These are phyloP conservation scores for Corylus heterophylla DNA, from an alignment of 306 rosid genomes.

Conservation along the genomic window DNA sequence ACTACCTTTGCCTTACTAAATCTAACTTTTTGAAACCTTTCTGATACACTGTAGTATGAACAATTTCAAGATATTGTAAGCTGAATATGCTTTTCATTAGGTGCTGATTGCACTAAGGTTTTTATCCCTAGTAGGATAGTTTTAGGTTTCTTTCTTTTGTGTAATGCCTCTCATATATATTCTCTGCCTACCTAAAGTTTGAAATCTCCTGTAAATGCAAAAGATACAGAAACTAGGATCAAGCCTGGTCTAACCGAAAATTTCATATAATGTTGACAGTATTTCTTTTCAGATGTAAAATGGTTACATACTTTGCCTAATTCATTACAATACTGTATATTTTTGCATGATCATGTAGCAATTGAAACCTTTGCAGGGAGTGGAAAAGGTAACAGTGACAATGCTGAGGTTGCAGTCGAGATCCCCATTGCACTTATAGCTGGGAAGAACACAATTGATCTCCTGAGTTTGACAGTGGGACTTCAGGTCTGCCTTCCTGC, in stretches of 20 bases:
- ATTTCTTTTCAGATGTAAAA: neutral
- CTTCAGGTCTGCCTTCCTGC: slow-evolving; percentile 64
- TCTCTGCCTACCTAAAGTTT: neutral
- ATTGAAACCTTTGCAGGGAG: slow-evolving; percentile 53
- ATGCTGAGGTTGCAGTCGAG: slow-evolving; percentile 48
- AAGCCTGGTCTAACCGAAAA: slow-evolving; percentile 1
- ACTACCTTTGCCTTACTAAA: neutral
- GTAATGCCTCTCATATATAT: neutral
- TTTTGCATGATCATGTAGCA: neutral
- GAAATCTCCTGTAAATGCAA: neutral
- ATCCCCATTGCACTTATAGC: slow-evolving; percentile 54
- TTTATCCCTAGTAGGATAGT: neutral
- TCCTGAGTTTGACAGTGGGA: slow-evolving; percentile 91
- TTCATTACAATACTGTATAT: neutral
- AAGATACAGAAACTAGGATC: neutral
- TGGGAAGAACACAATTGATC: slow-evolving; percentile 78
- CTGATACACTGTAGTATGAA: neutral
- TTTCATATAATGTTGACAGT: neutral
- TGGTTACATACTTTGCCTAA: neutral
- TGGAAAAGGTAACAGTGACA: slow-evolving; percentile 48
- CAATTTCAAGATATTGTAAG: neutral
- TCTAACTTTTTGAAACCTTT: neutral
- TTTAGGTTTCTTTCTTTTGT: neutral
- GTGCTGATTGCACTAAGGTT: neutral
- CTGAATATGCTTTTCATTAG: neutral